Percentiles rank a stretch among this genome's conserved stretches.
Evolutionary conservation across 495 filamentous ascomycete genomes (phyloP).

Genomic region (Sordaria brevicollis): DNA sequence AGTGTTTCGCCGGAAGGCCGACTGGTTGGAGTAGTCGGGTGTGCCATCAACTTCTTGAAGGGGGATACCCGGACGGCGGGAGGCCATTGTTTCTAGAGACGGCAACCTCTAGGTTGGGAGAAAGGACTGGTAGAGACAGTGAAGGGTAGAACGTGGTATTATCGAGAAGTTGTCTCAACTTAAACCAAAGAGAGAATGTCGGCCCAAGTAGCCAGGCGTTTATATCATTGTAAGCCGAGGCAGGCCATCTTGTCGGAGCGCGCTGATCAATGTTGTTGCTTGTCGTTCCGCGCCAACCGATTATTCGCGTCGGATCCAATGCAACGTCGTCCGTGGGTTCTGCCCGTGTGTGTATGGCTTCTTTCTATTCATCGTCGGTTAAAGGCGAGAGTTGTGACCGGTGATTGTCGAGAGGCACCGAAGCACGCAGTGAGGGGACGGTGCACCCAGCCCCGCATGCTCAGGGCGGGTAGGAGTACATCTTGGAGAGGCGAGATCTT

Average conservation of each 20-base stretch:
- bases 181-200: not conserved
- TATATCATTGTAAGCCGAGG: not conserved
- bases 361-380: not conserved
- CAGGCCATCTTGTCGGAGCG: not conserved
- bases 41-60: slow-evolving; percentile 7
- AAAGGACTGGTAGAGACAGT: not conserved
- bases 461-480: not conserved
- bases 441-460: not conserved
- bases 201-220: not conserved
- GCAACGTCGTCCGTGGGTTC: not conserved
- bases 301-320: not conserved
- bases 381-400: not conserved
- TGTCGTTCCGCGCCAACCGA: not conserved
- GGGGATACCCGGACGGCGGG: slow-evolving; percentile 1
- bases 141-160: not conserved
- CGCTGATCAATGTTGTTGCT: not conserved
- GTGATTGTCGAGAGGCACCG: not conserved
- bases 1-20: slow-evolving; percentile 38
- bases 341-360: not conserved
- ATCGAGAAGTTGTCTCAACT: not conserved
- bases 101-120: not conserved
- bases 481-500: not conserved
- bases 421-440: not conserved
- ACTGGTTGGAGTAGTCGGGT: slow-evolving; percentile 19
- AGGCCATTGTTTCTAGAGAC: not conserved